Percentiles rank a stretch among this genome's conserved stretches.
Evolutionary conservation across 306 rosid genomes (phyloP).

Genomic region (Vigna unguiculata): DNA sequence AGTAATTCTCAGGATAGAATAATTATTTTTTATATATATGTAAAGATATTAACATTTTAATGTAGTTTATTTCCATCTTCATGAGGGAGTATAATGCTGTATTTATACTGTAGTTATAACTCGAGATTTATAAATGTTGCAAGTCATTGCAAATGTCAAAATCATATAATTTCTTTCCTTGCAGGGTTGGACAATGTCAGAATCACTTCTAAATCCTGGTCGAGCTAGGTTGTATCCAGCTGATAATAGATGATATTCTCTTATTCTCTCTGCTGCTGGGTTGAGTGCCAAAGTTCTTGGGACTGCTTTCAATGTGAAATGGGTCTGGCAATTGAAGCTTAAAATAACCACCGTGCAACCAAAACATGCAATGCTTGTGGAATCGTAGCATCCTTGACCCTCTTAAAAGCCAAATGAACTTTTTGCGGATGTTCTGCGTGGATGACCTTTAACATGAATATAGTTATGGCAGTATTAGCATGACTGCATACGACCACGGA

Average conservation of each 20-base stretch:
- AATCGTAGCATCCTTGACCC: constrained; percentile 46
- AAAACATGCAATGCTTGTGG: constrained; percentile 30
- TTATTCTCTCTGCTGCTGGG: constrained; percentile 42
- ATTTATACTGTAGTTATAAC: background rate
- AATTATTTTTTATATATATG: background rate
- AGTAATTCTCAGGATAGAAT: background rate
- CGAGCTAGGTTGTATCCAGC: constrained; percentile 74
- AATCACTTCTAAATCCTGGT: constrained; percentile 93
- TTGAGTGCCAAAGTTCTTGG: constrained; percentile 27
- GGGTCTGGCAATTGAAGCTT: constrained; percentile 19
- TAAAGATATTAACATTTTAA: background rate
- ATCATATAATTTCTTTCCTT: constrained; percentile 27
- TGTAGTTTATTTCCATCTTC: background rate
- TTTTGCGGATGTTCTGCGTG: constrained; percentile 37
- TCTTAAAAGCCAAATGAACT: constrained; percentile 36
- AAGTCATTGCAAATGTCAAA: background rate
- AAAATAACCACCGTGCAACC: constrained; percentile 35
- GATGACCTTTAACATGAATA: constrained; percentile 26
- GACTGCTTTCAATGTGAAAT: constrained; percentile 33
- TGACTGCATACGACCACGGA: constrained; percentile 15
- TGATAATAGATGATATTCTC: constrained; percentile 48
- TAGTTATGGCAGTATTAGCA: constrained; percentile 40
- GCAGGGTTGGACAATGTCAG: constrained; percentile 98
- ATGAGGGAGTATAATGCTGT: constrained; percentile 8
- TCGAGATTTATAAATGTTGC: background rate